Base-by-base conservation (phyloP, 225 moss, liverwort and hornwort species). In the Pseudisothecium myosuroides region DNA sequence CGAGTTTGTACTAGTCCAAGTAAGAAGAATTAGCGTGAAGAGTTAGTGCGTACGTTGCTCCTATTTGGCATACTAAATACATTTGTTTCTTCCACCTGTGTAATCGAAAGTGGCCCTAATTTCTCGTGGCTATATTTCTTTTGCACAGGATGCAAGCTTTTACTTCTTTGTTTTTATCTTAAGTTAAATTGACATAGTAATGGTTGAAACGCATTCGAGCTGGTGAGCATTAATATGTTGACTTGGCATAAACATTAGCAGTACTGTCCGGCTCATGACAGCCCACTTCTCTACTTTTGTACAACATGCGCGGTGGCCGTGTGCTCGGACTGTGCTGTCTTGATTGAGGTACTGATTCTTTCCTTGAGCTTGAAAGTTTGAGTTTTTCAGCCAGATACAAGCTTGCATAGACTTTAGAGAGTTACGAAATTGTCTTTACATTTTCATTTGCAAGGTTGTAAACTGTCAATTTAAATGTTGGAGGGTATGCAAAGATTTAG, bases 241-340 rank as follows among this genome's bases (percentile, higher is more conserved):
- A 37, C 61, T 90, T 90, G 88, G 84, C 79, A 69, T 79, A 45
- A 82, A 85, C 79, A 90, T 71, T 84, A 77, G 92, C 95, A 95
- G 92, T 92, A 94, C 89, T 95, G 95, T 89, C 93, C 94, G 56
- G 80, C 91, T n/a, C 95, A 95, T 78, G 95, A 95, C 83, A 95
- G 93, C 88, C 95, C 94, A 43, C 94, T 95, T 83, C 93, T 94
- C 88, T 95, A 95, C 89, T 95, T 95, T 61, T 95, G 95, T 79
- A 95, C 94, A 39, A 94, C 95, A 71, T 95, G 95, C 81, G 88
- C 94, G 26, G 94, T 95, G 83, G 94, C 95, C 68, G 95, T 95
- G 76, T 95, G 95, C 91, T 95, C 95, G 76, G 95, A 95, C 85
- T 95, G 95, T 71, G 95, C 95, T n/a, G 93, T 95, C 80, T 86